Percentiles rank a stretch among this genome's conserved stretches.
phyloP scores from a whole-genome alignment of 306 rosid species.

The Sindora glabra region DNA sequence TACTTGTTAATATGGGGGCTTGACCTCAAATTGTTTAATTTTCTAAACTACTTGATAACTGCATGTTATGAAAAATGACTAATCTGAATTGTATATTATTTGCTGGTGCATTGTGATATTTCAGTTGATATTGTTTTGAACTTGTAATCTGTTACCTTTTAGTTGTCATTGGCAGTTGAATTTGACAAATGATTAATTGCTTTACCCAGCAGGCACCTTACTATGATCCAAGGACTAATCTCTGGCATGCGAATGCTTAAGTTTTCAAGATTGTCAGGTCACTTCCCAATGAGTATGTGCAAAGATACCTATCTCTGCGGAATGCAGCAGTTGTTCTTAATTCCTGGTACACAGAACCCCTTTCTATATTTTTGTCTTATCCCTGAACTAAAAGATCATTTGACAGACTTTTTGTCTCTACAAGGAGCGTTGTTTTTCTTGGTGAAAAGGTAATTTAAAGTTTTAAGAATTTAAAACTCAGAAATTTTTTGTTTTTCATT shows the following conservation, averaged over 20 bases:
- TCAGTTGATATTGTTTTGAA: background rate
- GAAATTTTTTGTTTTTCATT: no score
- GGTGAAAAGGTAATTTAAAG: no score
- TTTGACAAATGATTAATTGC: background rate
- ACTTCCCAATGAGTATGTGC: conserved; percentile 86
- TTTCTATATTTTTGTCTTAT: no score
- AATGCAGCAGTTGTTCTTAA: conserved; percentile 80
- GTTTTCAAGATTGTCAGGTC: conserved; percentile 71
- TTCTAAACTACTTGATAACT: no score
- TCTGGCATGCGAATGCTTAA: conserved; percentile 73
- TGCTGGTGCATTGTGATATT: no score
- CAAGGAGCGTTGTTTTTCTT: no score
- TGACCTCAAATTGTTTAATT: no score
- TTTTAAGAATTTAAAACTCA: no score
- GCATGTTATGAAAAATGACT: no score
- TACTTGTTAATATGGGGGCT: background rate
- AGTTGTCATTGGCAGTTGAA: background rate
- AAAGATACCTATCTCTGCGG: conserved; percentile 69
- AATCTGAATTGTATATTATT: no score
- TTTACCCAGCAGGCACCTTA: conserved; percentile 76
- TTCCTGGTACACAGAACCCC: conserved; percentile 28
- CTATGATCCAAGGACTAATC: conserved; percentile 79
- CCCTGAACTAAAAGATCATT: no score
- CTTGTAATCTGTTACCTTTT: background rate
- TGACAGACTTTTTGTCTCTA: no score